These are phyloP conservation scores for Elsinoe ampelina DNA, from an alignment of 2,329 filamentous ascomycete genomes.

Conservation along the genomic window DNA sequence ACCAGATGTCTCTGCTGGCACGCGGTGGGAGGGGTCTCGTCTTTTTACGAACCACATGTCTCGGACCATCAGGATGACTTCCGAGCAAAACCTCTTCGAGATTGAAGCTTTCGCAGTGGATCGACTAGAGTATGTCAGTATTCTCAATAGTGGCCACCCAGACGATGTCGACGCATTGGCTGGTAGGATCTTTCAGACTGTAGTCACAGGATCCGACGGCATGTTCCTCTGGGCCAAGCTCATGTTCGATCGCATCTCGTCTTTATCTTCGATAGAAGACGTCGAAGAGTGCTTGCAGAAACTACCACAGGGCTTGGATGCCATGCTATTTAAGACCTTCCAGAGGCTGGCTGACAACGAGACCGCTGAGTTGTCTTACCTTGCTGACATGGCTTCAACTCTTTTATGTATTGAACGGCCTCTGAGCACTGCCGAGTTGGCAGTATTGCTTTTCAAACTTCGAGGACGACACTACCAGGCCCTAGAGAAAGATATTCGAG, in stretches of 20 bases:
- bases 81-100: neutral
- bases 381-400: neutral
- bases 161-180: neutral
- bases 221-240: constrained; percentile 6
- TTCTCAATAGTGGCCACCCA: neutral
- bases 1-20: neutral
- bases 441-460: neutral
- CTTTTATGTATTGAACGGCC: neutral
- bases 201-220: neutral
- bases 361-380: neutral
- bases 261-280: neutral
- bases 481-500: neutral
- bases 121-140: neutral
- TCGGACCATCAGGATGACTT: neutral
- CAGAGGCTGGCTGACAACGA: neutral
- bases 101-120: neutral
- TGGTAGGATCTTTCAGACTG: neutral
- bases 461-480: neutral
- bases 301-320: neutral
- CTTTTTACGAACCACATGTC: neutral
- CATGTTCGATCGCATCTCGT: neutral
- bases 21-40: neutral
- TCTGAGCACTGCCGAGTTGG: neutral
- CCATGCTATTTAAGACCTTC: neutral
- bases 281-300: neutral